Base-by-base conservation (phyloP, 805 yeast genomes). In the Myxozyma monticola region DNA sequence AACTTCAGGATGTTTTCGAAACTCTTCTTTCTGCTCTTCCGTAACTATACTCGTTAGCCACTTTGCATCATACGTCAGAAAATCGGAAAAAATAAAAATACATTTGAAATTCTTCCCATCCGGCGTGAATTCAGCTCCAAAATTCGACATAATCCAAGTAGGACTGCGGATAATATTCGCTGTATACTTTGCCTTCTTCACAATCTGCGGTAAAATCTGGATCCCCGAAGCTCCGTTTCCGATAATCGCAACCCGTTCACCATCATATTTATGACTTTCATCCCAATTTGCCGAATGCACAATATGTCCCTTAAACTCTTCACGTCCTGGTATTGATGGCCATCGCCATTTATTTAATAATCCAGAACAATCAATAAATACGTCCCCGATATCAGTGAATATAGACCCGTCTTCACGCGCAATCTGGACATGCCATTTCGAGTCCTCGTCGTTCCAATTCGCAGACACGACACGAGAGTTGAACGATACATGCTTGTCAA, bases 151-250 rank as follows among this genome's bases (percentile, higher is more conserved):
- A 35, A 43, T 44, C 52, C 55, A 51, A 41, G 59, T 62, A 37
- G 45, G 55, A 22, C 49, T 57, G 46, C 56, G 51, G 17, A 50
- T 54, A 31, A 31, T 49, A 47, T 48, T 54, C 53, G 60, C 62
- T 34, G 49, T 44, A n/a, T 49, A 54, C 45, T 51, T 52, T 1
- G 63, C 67, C 17, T 52, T 49, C 17, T 48, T 42, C 7, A 45
- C 59, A 9, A 65, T 47, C 31, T 54, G 54, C 3, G 68, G 68
- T 18, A 64, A 38, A 14, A 65, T 48, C 53, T 68, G 70, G 14
- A 66, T 61, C 7, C 68, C 73, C n/a, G 70, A 65, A 3, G 73
- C 59, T 6, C 71, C 69, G 40, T 60, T 64, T 1, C 75, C 74
- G n/a, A 70, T 57, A 1, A 69, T 56, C 12, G 65, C 64, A 6